Evolutionary conservation across 2,329 filamentous ascomycete genomes (phyloP), one percentile per base, ranked within the genome.

Genomic region (Exophiala phaeomuriformis): DNA sequence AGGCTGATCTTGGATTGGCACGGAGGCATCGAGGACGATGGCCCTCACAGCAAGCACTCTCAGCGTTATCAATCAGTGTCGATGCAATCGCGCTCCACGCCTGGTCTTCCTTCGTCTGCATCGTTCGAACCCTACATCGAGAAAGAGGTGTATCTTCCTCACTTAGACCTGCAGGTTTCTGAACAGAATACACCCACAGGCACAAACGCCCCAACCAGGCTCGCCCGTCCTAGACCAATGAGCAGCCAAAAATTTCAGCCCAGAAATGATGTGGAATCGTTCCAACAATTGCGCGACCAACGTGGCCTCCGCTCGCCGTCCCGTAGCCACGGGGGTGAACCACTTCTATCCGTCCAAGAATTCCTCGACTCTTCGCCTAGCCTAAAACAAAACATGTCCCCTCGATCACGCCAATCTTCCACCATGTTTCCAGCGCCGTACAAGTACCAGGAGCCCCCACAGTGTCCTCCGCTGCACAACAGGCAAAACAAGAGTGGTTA

Each of bases 281-380:
- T 45, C 5, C 28, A 41, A 41, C 39, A 27, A 9, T 41, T 41
- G 12, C 27, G 10, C 12, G 4, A 28, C 19, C n/a, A 27, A 9
- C 12, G 39, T 10, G 19, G 5, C 4, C 39, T 27, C 9, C 42
- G 12, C 12, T 45, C 42, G 6, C 42, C 42, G 9, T 4, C 28
- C 3, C 30, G 7, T 9, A 45, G 42, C 29, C 28, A 37, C 10
- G 4, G 8, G 36, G 41, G 31, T 7, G 49, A 55, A 48, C 36
- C 35, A 9, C 50, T 58, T 27, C 41, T 59, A 29, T 56, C 56
- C 7, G 10, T 56, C 2, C 53, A 52, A 33, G 47, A 59, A 35
- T 58, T 58, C 36, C 40, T 56, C 6, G 41, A 42, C 29, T 9
- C 37, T 10, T 52, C 48, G 19, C 45, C 42, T 7, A 45, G 12